Conservation (phyloP, 768 basidiomycete species). For the Trametes punicea region DNA sequence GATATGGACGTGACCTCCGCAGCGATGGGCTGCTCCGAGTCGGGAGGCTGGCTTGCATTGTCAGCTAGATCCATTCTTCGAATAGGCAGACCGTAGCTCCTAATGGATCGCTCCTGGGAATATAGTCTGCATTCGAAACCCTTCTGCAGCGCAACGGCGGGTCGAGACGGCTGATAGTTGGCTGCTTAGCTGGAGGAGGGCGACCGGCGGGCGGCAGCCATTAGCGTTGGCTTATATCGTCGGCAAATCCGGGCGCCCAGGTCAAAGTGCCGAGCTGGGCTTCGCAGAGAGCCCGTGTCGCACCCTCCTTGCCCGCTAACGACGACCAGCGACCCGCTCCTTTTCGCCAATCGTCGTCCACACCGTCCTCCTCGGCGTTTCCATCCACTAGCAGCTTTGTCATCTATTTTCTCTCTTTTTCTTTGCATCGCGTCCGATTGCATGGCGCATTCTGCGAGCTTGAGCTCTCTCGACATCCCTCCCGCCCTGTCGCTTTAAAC, state of each 20-base stretch:
- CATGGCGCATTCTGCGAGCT: conserved; percentile 3
- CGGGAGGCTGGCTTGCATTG: conserved; percentile 4
- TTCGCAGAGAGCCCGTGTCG: conserved; percentile 13
- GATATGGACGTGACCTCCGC: neutral
- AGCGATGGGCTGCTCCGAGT: neutral
- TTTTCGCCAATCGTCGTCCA: conserved; percentile 16
- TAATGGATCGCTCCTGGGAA: conserved; percentile 4
- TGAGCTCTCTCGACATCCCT: neutral
- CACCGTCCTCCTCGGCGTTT: conserved; percentile 6
- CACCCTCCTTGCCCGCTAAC: conserved; percentile 19
- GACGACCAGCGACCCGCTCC: conserved; percentile 21
- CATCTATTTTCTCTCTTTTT: neutral
- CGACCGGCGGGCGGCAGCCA: neutral
- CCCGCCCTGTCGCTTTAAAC: conserved; percentile 10
- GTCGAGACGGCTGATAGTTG: neutral
- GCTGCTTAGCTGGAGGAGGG: neutral
- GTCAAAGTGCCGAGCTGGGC: conserved; percentile 15
- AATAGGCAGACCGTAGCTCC: neutral
- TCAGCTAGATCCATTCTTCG: conserved; percentile 3
- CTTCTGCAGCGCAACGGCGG: neutral
- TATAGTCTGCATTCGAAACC: conserved; percentile 3
- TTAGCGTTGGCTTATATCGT: conserved; percentile 12
- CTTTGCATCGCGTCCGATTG: neutral
- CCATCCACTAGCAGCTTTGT: neutral
- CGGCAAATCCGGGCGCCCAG: conserved; percentile 23